Conservation (phyloP, 768 basidiomycete species). For the Leccinum broughii region DNA sequence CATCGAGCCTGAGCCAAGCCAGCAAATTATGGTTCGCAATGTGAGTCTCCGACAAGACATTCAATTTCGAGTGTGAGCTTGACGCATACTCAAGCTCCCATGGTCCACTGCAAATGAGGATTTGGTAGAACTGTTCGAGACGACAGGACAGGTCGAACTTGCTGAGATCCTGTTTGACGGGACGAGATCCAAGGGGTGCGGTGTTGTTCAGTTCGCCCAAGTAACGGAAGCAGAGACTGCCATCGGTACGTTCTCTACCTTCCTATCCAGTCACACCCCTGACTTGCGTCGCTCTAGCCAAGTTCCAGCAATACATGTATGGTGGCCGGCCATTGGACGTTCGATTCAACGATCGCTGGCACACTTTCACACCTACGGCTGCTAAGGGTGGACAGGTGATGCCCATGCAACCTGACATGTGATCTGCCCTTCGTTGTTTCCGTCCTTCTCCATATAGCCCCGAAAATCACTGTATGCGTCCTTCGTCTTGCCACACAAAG, state of each 20-base stretch:
- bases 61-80: not conserved
- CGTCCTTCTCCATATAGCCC: not conserved
- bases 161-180: conserved; percentile 96
- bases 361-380: conserved; percentile 85
- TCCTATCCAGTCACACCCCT: not conserved
- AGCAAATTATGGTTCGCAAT: conserved; percentile 98
- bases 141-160: conserved; percentile 90
- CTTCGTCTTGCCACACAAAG: not conserved
- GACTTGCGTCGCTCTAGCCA: conserved; percentile 47
- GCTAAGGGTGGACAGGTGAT: conserved; percentile 83
- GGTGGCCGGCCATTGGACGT: conserved; percentile 90
- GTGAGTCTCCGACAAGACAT: conserved; percentile 52
- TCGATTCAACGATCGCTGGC: conserved; percentile 94
- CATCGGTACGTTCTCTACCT: conserved; percentile 55
- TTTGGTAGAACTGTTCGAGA: conserved; percentile 96
- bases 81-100: conserved; percentile 61
- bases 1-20: conserved; percentile 78
- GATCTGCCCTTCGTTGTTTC: conserved; percentile 1
- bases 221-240: conserved; percentile 91
- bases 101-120: conserved; percentile 99
- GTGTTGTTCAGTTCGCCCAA: conserved; percentile 93
- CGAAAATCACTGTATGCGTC: conserved; percentile 2
- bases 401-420: conserved; percentile 61
- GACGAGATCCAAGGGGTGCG: conserved; percentile 89
- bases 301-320: conserved; percentile 96